Conservation (phyloP, 768 basidiomycete species). For the Naganishia kalamii region DNA sequence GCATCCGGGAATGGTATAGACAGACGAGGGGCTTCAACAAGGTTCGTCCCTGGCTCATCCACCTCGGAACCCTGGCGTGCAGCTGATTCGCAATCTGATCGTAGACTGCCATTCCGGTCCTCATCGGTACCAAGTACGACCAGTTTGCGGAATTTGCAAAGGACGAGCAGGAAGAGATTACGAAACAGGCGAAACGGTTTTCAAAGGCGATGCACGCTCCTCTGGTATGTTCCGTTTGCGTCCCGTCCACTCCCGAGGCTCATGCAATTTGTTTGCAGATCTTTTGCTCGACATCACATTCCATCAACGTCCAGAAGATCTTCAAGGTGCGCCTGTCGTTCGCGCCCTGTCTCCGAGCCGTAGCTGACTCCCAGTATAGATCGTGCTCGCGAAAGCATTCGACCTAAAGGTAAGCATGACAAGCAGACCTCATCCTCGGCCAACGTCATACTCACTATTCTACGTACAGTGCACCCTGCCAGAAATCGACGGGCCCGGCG, state of each 20-base stretch:
- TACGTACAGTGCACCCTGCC: constrained; percentile 79
- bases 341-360: background rate
- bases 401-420: constrained; percentile 59
- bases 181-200: constrained; percentile 95
- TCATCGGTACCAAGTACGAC: constrained; percentile 98
- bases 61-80: background rate
- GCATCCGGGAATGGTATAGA: constrained; percentile 99
- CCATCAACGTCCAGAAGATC: constrained; percentile 96
- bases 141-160: constrained; percentile 89
- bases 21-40: constrained; percentile 99
- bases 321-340: constrained; percentile 48
- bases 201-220: constrained; percentile 99
- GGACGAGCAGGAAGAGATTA: constrained; percentile 99
- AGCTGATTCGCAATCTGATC: background rate
- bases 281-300: constrained; percentile 97
- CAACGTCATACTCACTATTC: background rate
- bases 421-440: background rate
- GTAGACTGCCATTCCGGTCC: constrained; percentile 94
- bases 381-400: constrained; percentile 59
- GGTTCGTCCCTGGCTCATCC: constrained; percentile 51
- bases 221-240: constrained; percentile 48
- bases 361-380: constrained; percentile 18
- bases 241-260: background rate
- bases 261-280: constrained; percentile 49
- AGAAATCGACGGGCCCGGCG: constrained; percentile 93